Base-by-base conservation (phyloP, 352 stramenopile genomes). In the Phytophthora nicotianae region DNA sequence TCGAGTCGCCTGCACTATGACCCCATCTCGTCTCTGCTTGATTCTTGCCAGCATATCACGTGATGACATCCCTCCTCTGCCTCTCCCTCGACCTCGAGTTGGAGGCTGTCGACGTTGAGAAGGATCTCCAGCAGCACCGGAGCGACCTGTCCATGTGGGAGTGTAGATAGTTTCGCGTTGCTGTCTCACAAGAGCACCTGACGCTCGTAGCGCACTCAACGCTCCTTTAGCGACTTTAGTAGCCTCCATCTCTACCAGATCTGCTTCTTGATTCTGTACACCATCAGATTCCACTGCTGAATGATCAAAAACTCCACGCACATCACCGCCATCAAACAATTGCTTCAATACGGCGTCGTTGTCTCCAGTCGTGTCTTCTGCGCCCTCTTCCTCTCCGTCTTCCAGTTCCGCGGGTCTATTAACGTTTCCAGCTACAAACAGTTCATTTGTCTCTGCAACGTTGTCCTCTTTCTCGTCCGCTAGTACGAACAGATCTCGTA, bases 291-390 rank as follows among this genome's bases (percentile, higher is more conserved):
- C 95, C 19, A 98, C 86, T 20, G 89, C 87, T 45, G 97, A 91
- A 62, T 99, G 96, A 66, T 98, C 95, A 77, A 99, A 98, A n/a
- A 98, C 88, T 5, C 89, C 92, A 21, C 86, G 88, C n/a, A 99
- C 75, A n/a, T 82, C 70, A 11, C 90, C 91, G 27, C 86, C 94
- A 51, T 96, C 92, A 64, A 98, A 96, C 2, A 98, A 81, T 27
- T 90, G 77, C 59, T 92, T 85, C 35, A 99, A 65, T 6, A 97
- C 95, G 32, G 91, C 83, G 26, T 91, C 83, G 54, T 97, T 97
- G 42, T 96, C 83, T 11, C 71, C 77, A 6, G 58, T 65, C 1
- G 21, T 58, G 4, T 52, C 45, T 26, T 61, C 64, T 6, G 49
- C 50, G 1, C 78, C 67, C 3, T 41, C 56, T 40, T 72, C 62